phyloP scores from a whole-genome alignment of 768 basidiomycete genomes.

The Boletus subcaerulescens region DNA sequence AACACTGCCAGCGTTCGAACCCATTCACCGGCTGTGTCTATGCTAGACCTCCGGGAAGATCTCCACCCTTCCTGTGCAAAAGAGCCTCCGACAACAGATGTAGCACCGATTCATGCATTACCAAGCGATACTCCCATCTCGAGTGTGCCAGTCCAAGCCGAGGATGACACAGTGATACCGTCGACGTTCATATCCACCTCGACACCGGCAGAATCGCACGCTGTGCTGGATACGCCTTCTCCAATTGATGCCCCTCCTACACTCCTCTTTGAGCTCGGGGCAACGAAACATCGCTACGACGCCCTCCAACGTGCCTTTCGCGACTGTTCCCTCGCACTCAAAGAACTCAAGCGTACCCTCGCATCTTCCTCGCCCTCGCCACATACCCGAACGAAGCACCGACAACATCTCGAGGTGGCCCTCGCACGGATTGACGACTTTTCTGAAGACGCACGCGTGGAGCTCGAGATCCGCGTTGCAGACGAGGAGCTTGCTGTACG shows the following conservation, averaged over 20 bases:
- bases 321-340: conserved; percentile 66
- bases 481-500: conserved; percentile 65
- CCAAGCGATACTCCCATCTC: neutral
- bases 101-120: neutral
- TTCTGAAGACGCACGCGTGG: conserved; percentile 76
- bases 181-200: neutral
- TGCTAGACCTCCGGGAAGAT: conserved; percentile 12
- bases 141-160: neutral
- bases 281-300: conserved; percentile 55
- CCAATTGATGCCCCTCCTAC: conserved; percentile 9
- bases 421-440: conserved; percentile 67
- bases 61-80: neutral
- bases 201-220: neutral
- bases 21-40: conserved; percentile 19
- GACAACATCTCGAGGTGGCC: conserved; percentile 43
- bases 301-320: conserved; percentile 59
- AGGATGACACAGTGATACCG: neutral
- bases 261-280: conserved; percentile 46
- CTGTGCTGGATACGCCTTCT: neutral
- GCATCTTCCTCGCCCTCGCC: conserved; percentile 4
- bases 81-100: neutral
- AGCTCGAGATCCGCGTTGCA: conserved; percentile 73
- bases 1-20: conserved; percentile 1
- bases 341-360: conserved; percentile 44
- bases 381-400: neutral